Percentiles rank a stretch among this genome's conserved stretches.
Conservation (phyloP, 2,329 filamentous ascomycete species). For the Dryadomyces quercivorus region DNA sequence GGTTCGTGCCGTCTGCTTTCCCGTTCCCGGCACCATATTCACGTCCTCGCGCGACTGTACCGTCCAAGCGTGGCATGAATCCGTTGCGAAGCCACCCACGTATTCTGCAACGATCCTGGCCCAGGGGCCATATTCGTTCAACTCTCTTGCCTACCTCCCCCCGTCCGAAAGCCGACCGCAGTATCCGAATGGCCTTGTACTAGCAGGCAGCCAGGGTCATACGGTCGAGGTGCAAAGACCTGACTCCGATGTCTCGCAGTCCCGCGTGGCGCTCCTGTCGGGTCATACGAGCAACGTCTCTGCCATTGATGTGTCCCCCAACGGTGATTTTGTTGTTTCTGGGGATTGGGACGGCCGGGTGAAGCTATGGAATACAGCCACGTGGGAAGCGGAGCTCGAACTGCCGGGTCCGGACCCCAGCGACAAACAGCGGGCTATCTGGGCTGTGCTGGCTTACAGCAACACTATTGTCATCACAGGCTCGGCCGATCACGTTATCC, state of each 20-base stretch:
- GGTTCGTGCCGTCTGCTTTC: slow-evolving; percentile 81
- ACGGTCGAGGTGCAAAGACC: slow-evolving; percentile 83
- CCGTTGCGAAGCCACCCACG: slow-evolving; percentile 42
- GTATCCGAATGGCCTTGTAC: slow-evolving; percentile 66
- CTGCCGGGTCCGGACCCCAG: slow-evolving; percentile 44
- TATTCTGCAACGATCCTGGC: slow-evolving; percentile 72
- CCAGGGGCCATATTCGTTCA: slow-evolving; percentile 77
- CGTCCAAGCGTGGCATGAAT: slow-evolving; percentile 72
- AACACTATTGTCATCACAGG: slow-evolving; percentile 75
- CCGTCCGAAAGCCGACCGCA: slow-evolving; percentile 39
- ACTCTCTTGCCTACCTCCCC: slow-evolving; percentile 65
- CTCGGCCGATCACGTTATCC: slow-evolving; percentile 80
- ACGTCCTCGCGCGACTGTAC: slow-evolving; percentile 88
- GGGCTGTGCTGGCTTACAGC: slow-evolving; percentile 81
- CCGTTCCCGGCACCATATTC: slow-evolving; percentile 53
- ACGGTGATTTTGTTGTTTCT: slow-evolving; percentile 67
- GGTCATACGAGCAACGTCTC: slow-evolving; percentile 86
- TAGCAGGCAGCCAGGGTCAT: slow-evolving; percentile 82
- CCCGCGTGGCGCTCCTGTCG: slow-evolving; percentile 74
- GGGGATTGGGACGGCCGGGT: slow-evolving; percentile 90
- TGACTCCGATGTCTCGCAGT: slow-evolving; percentile 51
- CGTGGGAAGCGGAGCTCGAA: slow-evolving; percentile 66
- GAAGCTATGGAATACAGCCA: slow-evolving; percentile 72
- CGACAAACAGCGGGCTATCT: slow-evolving; percentile 46
- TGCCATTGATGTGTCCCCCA: slow-evolving; percentile 64